Evolutionary conservation across 805 yeast species (phyloP), one percentile per base, ranked within the genome.

Genomic region (Tetrapisispora pingtungensis): DNA sequence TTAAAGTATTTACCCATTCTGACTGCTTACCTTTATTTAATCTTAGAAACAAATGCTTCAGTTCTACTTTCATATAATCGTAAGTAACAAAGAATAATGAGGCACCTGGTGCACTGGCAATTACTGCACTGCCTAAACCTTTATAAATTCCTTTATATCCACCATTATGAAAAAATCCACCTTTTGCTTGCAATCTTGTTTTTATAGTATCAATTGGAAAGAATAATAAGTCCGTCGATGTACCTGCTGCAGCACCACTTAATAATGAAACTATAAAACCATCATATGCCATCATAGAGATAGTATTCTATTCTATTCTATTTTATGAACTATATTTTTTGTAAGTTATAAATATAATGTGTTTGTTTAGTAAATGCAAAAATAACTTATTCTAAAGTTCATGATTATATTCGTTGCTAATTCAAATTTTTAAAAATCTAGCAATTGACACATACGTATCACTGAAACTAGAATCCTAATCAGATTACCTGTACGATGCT

Each of bases 241-340:
- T 93, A 14, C 99, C 99, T 6, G 98, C 96, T 47, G 93, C 81
- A 7, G 85, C 98, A 33, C 98, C 98, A 57, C 89, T 80, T 74
- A 62, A 22, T 33, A 64, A 43, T 1, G 68, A 62, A 1, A 54
- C 50, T 10, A 62, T 66, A 48, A 60, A 58, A 10, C 45, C 40
- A 36, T 42, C 45, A 26, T 42, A 42, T 7, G 17, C 32, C 45
- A 42, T 42, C 7, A 17, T 26, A 32, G 5, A 5, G 4, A 8
- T n/a, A n/a, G 7, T 4, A 32, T 5, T n/a, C 26, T 22, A n/a
- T n/a, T n/a, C n/a, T n/a, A n/a, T n/a, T n/a, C n/a, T n/a, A n/a
- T n/a, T n/a, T n/a, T n/a, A n/a, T n/a, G n/a, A n/a, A n/a, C 28
- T 26, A 10, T 26, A 26, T 26, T 26, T 26, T 8, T 26, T 26